These are phyloP conservation scores for Erysiphe pulchra DNA, from an alignment of 2,329 filamentous ascomycete genomes.

Conservation along the genomic window DNA sequence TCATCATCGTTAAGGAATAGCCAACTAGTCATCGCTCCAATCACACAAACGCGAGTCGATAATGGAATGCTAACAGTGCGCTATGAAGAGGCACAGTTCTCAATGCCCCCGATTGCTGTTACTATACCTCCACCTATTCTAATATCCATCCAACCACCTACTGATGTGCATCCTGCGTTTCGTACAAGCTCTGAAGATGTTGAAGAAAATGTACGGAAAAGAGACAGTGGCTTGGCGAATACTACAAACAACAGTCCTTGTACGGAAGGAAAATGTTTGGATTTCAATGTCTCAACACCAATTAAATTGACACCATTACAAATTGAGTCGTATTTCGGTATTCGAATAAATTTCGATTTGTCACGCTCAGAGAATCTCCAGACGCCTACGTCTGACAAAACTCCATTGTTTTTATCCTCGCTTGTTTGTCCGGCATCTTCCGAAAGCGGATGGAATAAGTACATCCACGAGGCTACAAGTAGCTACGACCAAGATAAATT, in stretches of 20 bases:
- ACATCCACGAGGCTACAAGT: neutral
- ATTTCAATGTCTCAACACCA: neutral
- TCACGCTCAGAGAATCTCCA: neutral
- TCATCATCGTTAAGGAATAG: conserved; percentile 1
- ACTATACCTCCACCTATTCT: conserved; percentile 10
- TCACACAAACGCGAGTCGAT: conserved; percentile 3
- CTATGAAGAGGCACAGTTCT: conserved; percentile 33
- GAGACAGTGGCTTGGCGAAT: conserved; percentile 27
- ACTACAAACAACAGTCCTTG: conserved; percentile 15
- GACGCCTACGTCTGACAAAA: neutral
- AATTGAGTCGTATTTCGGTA: conserved; percentile 5
- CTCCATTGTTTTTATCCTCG: neutral
- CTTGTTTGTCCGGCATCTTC: neutral
- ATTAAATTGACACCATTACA: neutral
- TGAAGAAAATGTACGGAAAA: conserved; percentile 18
- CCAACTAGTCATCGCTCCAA: conserved; percentile 1
- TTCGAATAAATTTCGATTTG: conserved; percentile 9
- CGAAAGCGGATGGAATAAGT: neutral
- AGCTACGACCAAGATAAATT: conserved; percentile 14
- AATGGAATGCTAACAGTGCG: conserved; percentile 23
- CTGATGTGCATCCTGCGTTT: conserved; percentile 11
- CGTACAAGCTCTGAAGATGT: conserved; percentile 3
- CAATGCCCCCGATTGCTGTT: conserved; percentile 27
- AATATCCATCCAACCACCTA: conserved; percentile 8
- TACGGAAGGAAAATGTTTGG: neutral